phyloP scores from a whole-genome alignment of 768 basidiomycete species.

The Lentinula guzmanii region DNA sequence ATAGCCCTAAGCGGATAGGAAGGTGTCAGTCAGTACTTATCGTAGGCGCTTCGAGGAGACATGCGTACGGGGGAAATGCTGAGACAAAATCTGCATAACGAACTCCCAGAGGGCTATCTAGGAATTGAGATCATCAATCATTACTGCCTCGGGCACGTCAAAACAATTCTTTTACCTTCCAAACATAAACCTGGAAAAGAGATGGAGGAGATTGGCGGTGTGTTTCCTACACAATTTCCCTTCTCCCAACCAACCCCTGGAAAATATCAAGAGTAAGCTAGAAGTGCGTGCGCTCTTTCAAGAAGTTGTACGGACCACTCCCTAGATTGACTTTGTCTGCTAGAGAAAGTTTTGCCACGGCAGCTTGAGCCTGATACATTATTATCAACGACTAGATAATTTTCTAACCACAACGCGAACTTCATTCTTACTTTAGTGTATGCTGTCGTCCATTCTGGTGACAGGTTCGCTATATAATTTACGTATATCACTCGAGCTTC shows the following conservation, averaged over 20 bases:
- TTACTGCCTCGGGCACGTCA: too few species aligned
- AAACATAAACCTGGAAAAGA: constrained; percentile 46
- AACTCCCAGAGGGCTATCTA: constrained; percentile 45
- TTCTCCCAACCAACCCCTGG: constrained; percentile 38
- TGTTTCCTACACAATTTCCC: constrained; percentile 48
- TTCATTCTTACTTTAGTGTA: constrained; percentile 37
- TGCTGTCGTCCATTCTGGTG: constrained; percentile 49
- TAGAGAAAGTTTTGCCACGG: constrained; percentile 43
- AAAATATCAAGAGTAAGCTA: constrained; percentile 1
- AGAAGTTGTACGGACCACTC: constrained; percentile 30
- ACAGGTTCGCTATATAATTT: constrained; percentile 26
- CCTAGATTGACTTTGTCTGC: constrained; percentile 54
- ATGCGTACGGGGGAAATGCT: constrained; percentile 42
- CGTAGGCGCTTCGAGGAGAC: background rate
- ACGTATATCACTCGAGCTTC: background rate
- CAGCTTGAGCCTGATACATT: constrained; percentile 33
- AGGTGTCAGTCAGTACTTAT: background rate
- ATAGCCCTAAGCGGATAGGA: constrained; percentile 28
- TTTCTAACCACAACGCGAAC: background rate
- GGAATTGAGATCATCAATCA: background rate
- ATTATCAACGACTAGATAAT: background rate
- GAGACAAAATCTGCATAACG: constrained; percentile 40
- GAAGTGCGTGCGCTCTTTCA: background rate
- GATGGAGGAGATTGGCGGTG: constrained; percentile 37
- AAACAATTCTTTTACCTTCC: constrained; percentile 25